Evolutionary conservation across 805 yeast species (phyloP), one percentile per base, ranked within the genome.

Genomic region (Cyberlindnera samutprakarnensis): DNA sequence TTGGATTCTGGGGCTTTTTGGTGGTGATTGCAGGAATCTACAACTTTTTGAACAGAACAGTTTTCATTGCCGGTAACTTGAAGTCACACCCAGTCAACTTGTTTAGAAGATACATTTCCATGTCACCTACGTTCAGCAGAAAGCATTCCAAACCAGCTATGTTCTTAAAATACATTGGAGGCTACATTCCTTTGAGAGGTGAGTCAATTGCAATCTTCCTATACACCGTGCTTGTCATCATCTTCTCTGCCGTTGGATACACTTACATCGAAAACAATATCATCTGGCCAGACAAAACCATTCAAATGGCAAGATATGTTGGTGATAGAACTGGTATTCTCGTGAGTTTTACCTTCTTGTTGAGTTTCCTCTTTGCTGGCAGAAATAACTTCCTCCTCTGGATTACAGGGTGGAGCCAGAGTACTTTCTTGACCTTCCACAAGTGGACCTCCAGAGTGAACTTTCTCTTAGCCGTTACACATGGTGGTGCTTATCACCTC

Each of bases 301-400:
- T 35, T n/a, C 53, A 50, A 31, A 34, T 29, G 27, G 21, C 47
- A 5, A 42, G 55, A 38, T 50, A 49, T 27, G 39, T 41, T 9
- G 52, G 50, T 44, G 55, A 50, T 28, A 40, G 55, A 38, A 35
- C 44, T 8, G 55, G 47, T 26, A 32, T 42, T 16, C 25, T 49
- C 7, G 23, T 36, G 8, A 46, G 61, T 27, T 59, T 57, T 14
- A 51, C 57, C 18, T 42, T 75, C 35, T 85, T 88, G 1, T 46
- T 69, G 9, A 49, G 75, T 17, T 65, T 75, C 33, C 51, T 81
- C 27, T 76, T 82, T 47, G 78, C 83, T 6, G 82, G 86, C 9
- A 62, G 94, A 47, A 84, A 81, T 56, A 84, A 79, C 54, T 65
- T 84, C 30, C 54, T 82, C 39, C 66, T 70, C 37, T 62, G 59